phyloP scores from a whole-genome alignment of 2,329 filamentous ascomycete species.

The Ceratocystiopsis brevicomis region DNA sequence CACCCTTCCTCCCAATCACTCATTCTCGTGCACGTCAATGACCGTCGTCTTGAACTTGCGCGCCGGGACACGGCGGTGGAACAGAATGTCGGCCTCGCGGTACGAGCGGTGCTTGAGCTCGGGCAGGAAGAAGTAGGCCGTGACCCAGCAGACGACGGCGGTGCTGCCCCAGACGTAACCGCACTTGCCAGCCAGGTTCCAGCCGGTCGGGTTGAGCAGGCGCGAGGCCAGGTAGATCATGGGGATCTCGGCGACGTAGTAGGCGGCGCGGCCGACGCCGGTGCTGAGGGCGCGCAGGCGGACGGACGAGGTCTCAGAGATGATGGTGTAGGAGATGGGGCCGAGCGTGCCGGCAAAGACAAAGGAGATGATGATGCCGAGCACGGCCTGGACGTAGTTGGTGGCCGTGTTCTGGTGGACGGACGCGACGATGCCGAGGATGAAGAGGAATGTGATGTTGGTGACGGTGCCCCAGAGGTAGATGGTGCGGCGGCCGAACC shows the following conservation, averaged over 20 bases:
- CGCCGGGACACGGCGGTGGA: constrained; percentile 32
- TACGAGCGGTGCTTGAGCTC: constrained; percentile 39
- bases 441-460: constrained; percentile 6
- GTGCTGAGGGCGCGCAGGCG: constrained; percentile 16
- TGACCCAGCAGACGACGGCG: constrained; percentile 31
- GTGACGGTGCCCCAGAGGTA: constrained; percentile 5
- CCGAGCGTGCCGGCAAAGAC: constrained; percentile 36
- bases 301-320: constrained; percentile 20
- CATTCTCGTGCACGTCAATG: constrained; percentile 40
- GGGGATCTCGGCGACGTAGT: constrained; percentile 12
- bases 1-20: constrained; percentile 29
- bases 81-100: constrained; percentile 42
- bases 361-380: constrained; percentile 17
- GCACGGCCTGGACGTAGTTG: constrained; percentile 11
- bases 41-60: constrained; percentile 35
- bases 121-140: constrained; percentile 29
- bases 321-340: constrained; percentile 22
- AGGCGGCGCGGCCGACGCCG: constrained; percentile 12
- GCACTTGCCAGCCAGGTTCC: constrained; percentile 31
- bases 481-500: constrained; percentile 6
- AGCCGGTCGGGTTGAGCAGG: constrained; percentile 18
- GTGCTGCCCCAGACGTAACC: constrained; percentile 42
- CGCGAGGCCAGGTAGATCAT: constrained; percentile 14
- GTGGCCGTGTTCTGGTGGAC: constrained; percentile 13
- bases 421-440: constrained; percentile 19